A percentile compares a stretch with the other conserved stretches of the same genome.
Conservation (phyloP, 352 stramenopile species). For the Globisporangium heterothallicum region DNA sequence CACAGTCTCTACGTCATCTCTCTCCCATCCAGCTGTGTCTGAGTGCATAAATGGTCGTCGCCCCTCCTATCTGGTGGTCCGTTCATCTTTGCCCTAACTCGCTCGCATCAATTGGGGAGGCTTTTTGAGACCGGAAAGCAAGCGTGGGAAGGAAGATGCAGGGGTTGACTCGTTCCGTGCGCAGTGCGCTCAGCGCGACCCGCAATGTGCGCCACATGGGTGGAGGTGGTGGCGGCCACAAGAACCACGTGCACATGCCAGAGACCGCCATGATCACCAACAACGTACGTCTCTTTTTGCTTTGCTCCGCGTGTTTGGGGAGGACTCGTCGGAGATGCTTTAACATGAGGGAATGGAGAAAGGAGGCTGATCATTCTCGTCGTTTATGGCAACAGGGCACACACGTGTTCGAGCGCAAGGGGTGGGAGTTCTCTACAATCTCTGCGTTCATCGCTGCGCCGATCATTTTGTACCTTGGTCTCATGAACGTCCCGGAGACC, state of each 20-base stretch:
- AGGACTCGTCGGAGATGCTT: too few species aligned
- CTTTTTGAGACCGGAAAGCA: conserved; percentile 6
- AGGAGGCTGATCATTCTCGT: too few species aligned
- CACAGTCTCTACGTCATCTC: conserved; percentile 4
- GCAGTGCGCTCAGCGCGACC: conserved; percentile 26
- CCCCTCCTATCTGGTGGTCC: conserved; percentile 11
- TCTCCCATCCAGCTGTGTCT: background rate
- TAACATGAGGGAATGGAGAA: background rate
- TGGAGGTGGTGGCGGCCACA: conserved; percentile 20
- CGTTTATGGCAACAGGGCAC: conserved; percentile 41
- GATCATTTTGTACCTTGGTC: conserved; percentile 66
- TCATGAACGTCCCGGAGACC: conserved; percentile 77
- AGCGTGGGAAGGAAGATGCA: conserved; percentile 24
- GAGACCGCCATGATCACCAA: conserved; percentile 86
- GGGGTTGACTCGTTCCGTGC: conserved; percentile 22
- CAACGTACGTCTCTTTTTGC: conserved; percentile 47
- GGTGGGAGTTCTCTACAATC: conserved; percentile 81
- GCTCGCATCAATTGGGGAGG: too few species aligned
- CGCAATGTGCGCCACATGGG: conserved; percentile 47
- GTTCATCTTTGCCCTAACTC: conserved; percentile 3
- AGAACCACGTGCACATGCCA: conserved; percentile 65
- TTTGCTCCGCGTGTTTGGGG: too few species aligned
- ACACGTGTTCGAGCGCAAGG: conserved; percentile 75
- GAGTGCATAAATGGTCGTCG: background rate
- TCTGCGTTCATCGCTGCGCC: conserved; percentile 67